Conservation (phyloP, 495 filamentous ascomycete genomes). For the Achaetomiella virescens region DNA sequence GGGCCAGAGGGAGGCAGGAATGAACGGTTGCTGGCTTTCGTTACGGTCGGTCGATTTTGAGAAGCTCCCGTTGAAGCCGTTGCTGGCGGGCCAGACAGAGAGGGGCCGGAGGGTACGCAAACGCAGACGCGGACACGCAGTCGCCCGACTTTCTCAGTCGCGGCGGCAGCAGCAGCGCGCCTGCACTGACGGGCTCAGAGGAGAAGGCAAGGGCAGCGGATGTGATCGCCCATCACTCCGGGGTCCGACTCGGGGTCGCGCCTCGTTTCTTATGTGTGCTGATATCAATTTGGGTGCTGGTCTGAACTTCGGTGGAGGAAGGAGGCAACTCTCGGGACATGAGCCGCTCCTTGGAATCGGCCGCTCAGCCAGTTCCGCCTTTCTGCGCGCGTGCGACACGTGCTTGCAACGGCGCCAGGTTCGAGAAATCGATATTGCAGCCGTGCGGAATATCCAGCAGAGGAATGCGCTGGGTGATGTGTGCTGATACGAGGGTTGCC, state of each 20-base stretch:
- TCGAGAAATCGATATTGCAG: neutral
- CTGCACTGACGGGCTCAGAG: neutral
- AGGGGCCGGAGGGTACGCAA: no score
- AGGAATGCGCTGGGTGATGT: neutral
- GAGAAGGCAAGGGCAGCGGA: neutral
- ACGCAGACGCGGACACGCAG: no score
- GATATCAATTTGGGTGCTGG: neutral
- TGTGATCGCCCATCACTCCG: constrained; percentile 7
- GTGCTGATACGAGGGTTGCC: neutral
- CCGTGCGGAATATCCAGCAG: neutral
- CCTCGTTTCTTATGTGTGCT: neutral
- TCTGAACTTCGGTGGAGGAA: neutral
- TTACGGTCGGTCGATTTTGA: no score
- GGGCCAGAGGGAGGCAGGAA: neutral
- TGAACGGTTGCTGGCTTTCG: no score
- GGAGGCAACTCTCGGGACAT: neutral
- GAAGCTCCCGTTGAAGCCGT: no score
- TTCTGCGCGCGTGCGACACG: neutral
- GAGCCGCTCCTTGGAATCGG: neutral
- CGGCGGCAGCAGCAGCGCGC: neutral
- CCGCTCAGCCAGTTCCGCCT: neutral
- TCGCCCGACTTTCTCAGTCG: neutral
- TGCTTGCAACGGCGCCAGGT: neutral
- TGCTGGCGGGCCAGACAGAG: neutral
- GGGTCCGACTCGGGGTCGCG: neutral